phyloP scores from a whole-genome alignment of 2,329 filamentous ascomycete genomes.

The Epichloe sylvatica region DNA sequence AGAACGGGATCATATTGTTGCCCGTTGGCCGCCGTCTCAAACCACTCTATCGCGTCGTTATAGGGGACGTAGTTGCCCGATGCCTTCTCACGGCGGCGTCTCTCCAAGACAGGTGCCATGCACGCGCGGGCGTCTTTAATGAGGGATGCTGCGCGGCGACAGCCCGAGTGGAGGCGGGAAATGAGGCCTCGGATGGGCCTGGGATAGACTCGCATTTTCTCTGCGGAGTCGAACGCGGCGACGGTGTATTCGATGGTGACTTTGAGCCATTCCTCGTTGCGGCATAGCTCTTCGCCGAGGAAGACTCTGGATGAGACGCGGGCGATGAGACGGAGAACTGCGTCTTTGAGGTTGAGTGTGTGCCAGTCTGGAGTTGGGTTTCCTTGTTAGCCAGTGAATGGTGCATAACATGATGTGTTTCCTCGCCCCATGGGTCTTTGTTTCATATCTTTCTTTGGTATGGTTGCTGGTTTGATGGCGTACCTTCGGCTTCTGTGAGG shows the following conservation, averaged over 20 bases:
- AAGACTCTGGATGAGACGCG: constrained; percentile 20
- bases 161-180: not conserved
- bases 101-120: not conserved
- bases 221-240: constrained; percentile 18
- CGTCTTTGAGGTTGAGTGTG: not conserved
- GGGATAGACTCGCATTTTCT: constrained; percentile 26
- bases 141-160: constrained; percentile 1
- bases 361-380: constrained; percentile 1
- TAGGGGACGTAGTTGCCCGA: constrained; percentile 16
- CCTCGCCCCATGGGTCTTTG: not conserved
- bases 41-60: constrained; percentile 40
- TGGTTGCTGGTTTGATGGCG: not conserved
- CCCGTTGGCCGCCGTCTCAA: constrained; percentile 28
- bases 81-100: not conserved
- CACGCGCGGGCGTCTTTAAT: not conserved
- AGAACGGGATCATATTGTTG: constrained; percentile 5
- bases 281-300: constrained; percentile 24
- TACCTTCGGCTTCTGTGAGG: not conserved
- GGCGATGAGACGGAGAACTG: not conserved
- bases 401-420: too few species aligned
- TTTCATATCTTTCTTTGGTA: not conserved
- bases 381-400: too few species aligned
- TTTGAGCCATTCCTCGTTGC: constrained; percentile 31
- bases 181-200: constrained; percentile 30
- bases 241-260: constrained; percentile 27